Evolutionary conservation across 495 filamentous ascomycete species (phyloP), one percentile per base, ranked within the genome.

Genomic region (Delitschia confertaspora): DNA sequence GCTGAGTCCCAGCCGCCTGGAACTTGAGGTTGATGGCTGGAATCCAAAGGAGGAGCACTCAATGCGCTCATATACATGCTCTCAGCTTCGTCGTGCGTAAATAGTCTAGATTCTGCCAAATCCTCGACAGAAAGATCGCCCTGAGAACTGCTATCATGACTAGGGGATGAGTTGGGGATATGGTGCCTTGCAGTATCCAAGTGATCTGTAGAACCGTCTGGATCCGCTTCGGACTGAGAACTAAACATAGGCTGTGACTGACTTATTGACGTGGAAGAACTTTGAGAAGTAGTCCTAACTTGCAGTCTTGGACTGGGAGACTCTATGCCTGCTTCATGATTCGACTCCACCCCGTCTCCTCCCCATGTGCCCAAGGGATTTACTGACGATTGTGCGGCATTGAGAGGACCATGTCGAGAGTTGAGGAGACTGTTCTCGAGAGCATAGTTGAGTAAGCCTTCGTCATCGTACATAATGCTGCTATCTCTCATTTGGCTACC

Each of bases 31-130:
- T 29, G 38, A 23, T 29, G 30, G 23, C 35, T 42, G 10, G 23
- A 25, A 19, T 32, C 22, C 17, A 26, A 23, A 19, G 56, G 45
- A 0, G 38, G 47, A 4, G 55, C 50, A 13, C 75, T 79, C 7
- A 82, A 66, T 16, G 82, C 82, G 55, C 79, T 83, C 76, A 95
- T 88, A 51, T 96, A 96, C 79, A 99, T 82, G 63, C 91, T 96
- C 54, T 89, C 82, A 0, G 91, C 91, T 45, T 96, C 88, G 44
- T 93, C 86, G 42, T 93, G 82, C 39, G 77, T 88, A 59, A 88
- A 96, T 11, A 91, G 59, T 50, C 73, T 85, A 7, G 93, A 96
- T 47, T 84, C 51, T 16, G 65, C 55, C 54, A 72, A 53, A 24
- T 71, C 69, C 39, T 67, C 64, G 1, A 49, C 49, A 8, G 51